Evolutionary conservation across 1,284 basidiomycete species (phyloP), one percentile per base, ranked within the genome.

Genomic region (Leccinum subfulvum): DNA sequence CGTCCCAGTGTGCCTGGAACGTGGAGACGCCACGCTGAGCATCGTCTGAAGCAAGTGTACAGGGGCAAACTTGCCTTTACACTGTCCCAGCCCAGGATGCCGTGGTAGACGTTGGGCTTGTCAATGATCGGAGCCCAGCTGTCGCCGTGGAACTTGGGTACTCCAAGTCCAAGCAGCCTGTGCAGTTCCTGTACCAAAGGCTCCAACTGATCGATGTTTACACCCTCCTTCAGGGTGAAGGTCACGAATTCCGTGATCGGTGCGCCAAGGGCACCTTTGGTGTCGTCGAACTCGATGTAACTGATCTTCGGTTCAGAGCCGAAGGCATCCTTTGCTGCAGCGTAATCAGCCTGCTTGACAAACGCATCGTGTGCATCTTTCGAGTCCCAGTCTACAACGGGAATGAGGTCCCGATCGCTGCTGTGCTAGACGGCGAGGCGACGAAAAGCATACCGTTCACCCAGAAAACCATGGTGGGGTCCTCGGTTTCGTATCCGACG

Each of bases 241-340:
- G 74, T 76, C 41, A 74, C 75, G 55, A 74, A 74, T 66, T 74
- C 73, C 3, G 73, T 74, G 60, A 73, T 65, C 6, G 75, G 71
- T 52, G 73, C 75, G 1, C 62, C 56, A 23, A 74, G 63, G 7
- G 69, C 58, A 11, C 65, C 64, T 4, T 62, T 55, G 41, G 66
- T 57, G 23, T 71, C 58, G 18, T 74, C 65, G 21, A 74, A 77
- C 53, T 67, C 28, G 51, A 72, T 69, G 52, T 60, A 63, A 61
- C 60, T 51, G 16, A 58, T 41, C 7, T 61, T 67, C 28, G 67
- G 63, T 53, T 65, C 60, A 60, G 69, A 64, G 16, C 33, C 66
- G 53, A 72, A 73, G 13, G 55, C 63, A 11, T 35, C 33, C 10
- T 18, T 33, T n/a, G 66, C 18, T 9, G 11, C 54, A 33, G 56